A percentile compares a stretch with the other conserved stretches of the same genome.
Evolutionary conservation across 176 grass and related monocot species (phyloP).

Genomic region (Zea mays): DNA sequence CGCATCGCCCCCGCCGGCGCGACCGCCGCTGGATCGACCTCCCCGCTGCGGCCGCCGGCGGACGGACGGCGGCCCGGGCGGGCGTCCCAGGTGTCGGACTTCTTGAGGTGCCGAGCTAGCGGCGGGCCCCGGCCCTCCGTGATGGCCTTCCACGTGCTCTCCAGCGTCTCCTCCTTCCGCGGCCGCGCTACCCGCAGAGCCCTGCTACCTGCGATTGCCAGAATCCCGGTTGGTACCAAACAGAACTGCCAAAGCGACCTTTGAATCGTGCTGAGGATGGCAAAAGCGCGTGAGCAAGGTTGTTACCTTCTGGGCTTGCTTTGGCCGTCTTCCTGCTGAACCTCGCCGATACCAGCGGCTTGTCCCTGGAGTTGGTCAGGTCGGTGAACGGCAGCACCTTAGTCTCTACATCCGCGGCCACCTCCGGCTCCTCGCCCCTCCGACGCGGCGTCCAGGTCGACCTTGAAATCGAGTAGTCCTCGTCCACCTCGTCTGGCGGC

Average conservation of each 20-base stretch:
- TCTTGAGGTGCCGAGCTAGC: conserved; percentile 87
- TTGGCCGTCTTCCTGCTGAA: conserved; percentile 63
- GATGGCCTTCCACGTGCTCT: conserved; percentile 96
- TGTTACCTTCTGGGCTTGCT: conserved; percentile 77
- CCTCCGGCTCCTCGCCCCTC: conserved; percentile 22
- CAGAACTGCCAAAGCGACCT: background rate
- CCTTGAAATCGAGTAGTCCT: conserved; percentile 57
- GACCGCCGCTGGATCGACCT: conserved; percentile 7
- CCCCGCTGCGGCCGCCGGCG: conserved; percentile 31
- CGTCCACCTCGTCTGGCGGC: conserved; percentile 10
- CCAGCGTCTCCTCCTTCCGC: conserved; percentile 74
- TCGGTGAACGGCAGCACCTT: conserved; percentile 35
- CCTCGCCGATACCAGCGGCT: conserved; percentile 56
- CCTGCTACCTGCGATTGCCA: conserved; percentile 43
- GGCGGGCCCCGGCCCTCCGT: conserved; percentile 76
- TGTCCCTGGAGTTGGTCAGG: conserved; percentile 57
- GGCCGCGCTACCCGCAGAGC: conserved; percentile 65
- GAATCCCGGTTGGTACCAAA: background rate
- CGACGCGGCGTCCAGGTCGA: conserved; percentile 54
- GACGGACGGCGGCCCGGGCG: conserved; percentile 29
- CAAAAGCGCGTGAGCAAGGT: background rate
- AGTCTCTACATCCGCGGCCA: background rate
- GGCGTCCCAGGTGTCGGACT: conserved; percentile 88
- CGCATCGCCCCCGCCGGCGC: conserved; percentile 34
- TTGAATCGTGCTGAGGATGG: background rate